Evolutionary conservation across 192 early-diverging fungal species (phyloP).

Genomic region (Coemansia sp.): DNA sequence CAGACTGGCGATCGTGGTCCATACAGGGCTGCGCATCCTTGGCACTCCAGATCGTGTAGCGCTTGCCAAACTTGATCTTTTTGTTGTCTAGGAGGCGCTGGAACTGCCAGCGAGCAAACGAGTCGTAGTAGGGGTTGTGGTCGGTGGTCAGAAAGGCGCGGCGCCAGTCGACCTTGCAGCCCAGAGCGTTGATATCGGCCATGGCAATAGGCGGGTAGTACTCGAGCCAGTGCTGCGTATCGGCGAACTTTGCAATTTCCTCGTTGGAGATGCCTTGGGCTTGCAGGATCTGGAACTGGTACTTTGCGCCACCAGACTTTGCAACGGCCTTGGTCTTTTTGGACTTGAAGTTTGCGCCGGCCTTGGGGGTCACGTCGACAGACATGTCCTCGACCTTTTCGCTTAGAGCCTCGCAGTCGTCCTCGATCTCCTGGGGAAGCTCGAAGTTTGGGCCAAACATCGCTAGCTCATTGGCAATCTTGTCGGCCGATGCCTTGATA

Average conservation of each 20-base stretch:
- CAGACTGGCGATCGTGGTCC: conserved; percentile 95
- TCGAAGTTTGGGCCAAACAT: conserved; percentile 54
- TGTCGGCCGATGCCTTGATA: conserved; percentile 76
- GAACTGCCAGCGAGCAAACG: conserved; percentile 98
- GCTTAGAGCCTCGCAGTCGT: conserved; percentile 38
- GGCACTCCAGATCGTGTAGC: conserved; percentile 96
- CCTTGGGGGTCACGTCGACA: conserved; percentile 54
- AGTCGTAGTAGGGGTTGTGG: conserved; percentile 96
- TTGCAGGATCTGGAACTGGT: conserved; percentile 98
- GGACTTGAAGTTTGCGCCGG: conserved; percentile 28
- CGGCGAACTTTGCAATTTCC: conserved; percentile 91
- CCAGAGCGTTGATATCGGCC: conserved; percentile 72
- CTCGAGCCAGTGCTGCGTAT: conserved; percentile 86
- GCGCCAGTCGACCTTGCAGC: conserved; percentile 90
- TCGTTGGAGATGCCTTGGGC: conserved; percentile 77
- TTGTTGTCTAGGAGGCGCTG: conserved; percentile 72
- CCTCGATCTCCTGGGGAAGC: conserved; percentile 31
- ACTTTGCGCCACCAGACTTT: conserved; percentile 79
- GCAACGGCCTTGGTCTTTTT: conserved; percentile 84
- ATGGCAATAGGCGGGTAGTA: conserved; percentile 93
- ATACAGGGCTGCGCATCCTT: conserved; percentile 96
- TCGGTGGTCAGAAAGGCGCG: conserved; percentile 98
- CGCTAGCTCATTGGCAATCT: conserved; percentile 54
- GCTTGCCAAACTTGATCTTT: conserved; percentile 94
- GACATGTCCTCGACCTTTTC: conserved; percentile 48